These are phyloP conservation scores for Didymella arachidicola DNA, from an alignment of 2,329 filamentous ascomycete genomes.

Conservation along the genomic window DNA sequence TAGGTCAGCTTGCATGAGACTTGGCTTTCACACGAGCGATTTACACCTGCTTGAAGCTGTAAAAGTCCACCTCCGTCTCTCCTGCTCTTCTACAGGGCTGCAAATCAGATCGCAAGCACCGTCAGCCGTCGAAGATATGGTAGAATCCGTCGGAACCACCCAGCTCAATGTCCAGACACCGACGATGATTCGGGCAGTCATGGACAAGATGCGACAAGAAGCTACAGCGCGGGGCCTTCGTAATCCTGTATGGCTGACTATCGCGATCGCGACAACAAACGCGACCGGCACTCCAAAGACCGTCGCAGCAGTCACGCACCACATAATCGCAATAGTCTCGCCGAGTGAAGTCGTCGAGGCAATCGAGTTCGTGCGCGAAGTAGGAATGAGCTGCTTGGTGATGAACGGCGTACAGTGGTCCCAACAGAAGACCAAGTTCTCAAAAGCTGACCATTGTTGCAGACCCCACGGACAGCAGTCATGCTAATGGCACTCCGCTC, in stretches of 20 bases:
- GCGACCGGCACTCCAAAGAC: neutral
- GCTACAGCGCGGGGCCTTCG: neutral
- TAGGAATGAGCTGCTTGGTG: conserved; percentile 76
- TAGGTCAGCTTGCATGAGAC: too few relatives aligned
- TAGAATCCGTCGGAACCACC: neutral
- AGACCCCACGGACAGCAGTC: neutral
- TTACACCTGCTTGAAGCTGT: neutral
- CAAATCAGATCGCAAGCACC: neutral
- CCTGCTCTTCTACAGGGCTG: neutral
- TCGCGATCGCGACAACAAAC: neutral
- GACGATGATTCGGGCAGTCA: neutral
- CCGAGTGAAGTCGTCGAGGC: conserved; percentile 53
- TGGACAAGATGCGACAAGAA: neutral
- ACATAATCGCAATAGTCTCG: neutral
- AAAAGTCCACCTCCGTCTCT: neutral
- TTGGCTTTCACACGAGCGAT: too few relatives aligned
- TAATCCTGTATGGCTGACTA: neutral
- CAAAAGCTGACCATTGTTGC: neutral
- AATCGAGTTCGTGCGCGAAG: conserved; percentile 75
- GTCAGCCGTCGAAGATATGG: neutral
- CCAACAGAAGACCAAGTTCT: too few relatives aligned
- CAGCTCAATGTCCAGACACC: neutral
- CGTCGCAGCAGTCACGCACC: neutral
- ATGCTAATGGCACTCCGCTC: neutral
- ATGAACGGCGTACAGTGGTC: conserved; percentile 66